Evolutionary conservation across 805 yeast species (phyloP).

Genomic region (Yarrowia osloensis): DNA sequence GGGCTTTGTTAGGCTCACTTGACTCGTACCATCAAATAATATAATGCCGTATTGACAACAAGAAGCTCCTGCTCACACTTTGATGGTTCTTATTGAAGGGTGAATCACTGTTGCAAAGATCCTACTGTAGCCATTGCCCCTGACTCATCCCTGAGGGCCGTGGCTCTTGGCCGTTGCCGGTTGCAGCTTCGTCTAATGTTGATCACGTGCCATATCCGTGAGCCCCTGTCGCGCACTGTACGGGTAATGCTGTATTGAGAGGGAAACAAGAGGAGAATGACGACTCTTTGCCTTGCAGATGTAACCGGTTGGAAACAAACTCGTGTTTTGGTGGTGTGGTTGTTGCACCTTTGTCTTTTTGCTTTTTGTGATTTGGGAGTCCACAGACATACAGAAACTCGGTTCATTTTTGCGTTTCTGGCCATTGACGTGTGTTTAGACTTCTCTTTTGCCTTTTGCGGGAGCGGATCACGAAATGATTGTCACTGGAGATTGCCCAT

Average conservation of each 20-base stretch:
- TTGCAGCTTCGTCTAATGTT: not conserved
- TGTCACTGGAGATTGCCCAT: not conserved
- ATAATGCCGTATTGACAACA: not conserved
- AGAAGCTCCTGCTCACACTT: not conserved
- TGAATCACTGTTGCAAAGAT: not conserved
- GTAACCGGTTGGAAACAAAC: not conserved
- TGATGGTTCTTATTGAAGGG: not conserved
- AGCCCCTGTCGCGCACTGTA: not conserved
- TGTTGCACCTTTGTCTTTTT: not conserved
- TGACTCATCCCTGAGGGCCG: not conserved
- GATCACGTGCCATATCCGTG: not conserved
- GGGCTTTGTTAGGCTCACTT: not conserved
- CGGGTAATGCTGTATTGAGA: not conserved
- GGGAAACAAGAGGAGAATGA: not conserved
- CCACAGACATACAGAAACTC: not conserved
- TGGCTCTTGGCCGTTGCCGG: not conserved
- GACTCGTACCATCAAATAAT: not conserved
- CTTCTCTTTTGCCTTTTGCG: constrained; percentile 18
- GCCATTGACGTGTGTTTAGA: constrained; percentile 6
- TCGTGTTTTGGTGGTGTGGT: constrained; percentile 21
- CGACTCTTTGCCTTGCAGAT: not conserved
- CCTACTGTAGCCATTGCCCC: not conserved
- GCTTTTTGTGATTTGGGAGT: not conserved
- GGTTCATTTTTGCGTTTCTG: not conserved
- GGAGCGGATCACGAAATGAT: constrained; percentile 21